Evolutionary conservation across 2,329 filamentous ascomycete species (phyloP), one percentile per base, ranked within the genome.

Genomic region (Apiospora kogelbergensis): DNA sequence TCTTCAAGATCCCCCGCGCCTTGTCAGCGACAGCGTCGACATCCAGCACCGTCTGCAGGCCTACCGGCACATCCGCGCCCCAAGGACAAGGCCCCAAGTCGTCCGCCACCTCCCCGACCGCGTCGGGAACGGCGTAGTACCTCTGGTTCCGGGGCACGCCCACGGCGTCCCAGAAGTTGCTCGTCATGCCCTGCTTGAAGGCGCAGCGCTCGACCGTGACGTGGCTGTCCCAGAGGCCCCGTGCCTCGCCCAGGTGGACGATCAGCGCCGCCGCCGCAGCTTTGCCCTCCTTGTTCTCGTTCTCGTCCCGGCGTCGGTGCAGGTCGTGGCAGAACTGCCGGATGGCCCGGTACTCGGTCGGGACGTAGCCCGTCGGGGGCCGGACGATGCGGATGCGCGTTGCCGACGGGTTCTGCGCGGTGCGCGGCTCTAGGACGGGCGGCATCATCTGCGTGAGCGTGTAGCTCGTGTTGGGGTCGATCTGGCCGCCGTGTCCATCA

Each of bases 161-260:
- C 24, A 13, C 17, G 13, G 41, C 13, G 6, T 15, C n/a, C 67
- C 67, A 68, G 53, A 57, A 68, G 26, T 20, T 33, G 53, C 60
- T 68, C 11, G 60, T 68, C 67, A 68, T 68, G 60, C 67, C 67
- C 63, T 68, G 67, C 41, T 65, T 65, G 53, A 65, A 68, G 6
- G 67, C 67, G 15, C 20, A 60, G 3, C 67, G 60, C 67, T 68
- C 67, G 40, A 68, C 9, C 17, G 67, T 68, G 42, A 68, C 7
- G 22, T 40, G 65, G 42, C 20, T 15, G 30, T 63, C 42, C 42
- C 42, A 45, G 17, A 45, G 65, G 22, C 57, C 57, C 17, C 67
- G 42, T 1, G 67, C 67, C 44, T 68, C 67, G 53, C 67, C 67
- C n/a, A 68, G 42, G 30, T 68, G 67, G 42, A 68, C 53, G 26